Conservation (phyloP, 345 rosid genomes). For the Lumnitzera littorea region DNA sequence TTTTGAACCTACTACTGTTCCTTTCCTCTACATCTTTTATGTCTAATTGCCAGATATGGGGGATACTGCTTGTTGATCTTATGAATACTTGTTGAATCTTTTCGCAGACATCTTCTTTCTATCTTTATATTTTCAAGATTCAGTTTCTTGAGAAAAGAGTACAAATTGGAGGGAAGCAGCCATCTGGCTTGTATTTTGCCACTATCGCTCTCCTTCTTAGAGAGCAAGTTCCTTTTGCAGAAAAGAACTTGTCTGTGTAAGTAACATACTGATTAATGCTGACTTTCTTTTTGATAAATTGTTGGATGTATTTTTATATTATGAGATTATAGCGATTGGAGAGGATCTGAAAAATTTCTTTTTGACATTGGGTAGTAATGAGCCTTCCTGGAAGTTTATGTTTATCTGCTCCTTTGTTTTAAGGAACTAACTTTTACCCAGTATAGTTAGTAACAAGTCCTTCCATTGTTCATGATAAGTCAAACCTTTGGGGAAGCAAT, state of each 20-base stretch:
- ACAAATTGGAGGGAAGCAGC: conserved; percentile 69
- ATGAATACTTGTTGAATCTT: not conserved
- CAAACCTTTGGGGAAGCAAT: too few species aligned
- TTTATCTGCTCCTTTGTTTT: too few species aligned
- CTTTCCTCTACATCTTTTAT: not conserved
- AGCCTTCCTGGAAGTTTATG: too few species aligned
- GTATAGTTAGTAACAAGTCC: too few species aligned
- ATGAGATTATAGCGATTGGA: too few species aligned
- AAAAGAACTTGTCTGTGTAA: conserved; percentile 67
- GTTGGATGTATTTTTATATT: not conserved
- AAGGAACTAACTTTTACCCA: too few species aligned
- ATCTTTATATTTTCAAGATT: conserved; percentile 78
- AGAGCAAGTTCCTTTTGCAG: conserved; percentile 85
- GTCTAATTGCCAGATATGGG: not conserved
- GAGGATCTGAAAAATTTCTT: too few species aligned
- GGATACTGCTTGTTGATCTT: not conserved
- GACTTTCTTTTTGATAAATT: not conserved
- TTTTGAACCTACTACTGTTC: not conserved
- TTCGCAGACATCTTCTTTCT: conserved; percentile 86
- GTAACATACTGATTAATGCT: conserved; percentile 9
- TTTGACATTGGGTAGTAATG: too few species aligned
- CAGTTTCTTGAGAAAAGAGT: conserved; percentile 65
- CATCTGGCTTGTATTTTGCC: conserved; percentile 58
- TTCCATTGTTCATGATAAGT: too few species aligned
- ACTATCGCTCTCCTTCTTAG: conserved; percentile 56